Percentiles rank a stretch among this genome's conserved stretches.
Conservation (phyloP, 1,284 basidiomycete species). For the Leccinum pallidistipes region DNA sequence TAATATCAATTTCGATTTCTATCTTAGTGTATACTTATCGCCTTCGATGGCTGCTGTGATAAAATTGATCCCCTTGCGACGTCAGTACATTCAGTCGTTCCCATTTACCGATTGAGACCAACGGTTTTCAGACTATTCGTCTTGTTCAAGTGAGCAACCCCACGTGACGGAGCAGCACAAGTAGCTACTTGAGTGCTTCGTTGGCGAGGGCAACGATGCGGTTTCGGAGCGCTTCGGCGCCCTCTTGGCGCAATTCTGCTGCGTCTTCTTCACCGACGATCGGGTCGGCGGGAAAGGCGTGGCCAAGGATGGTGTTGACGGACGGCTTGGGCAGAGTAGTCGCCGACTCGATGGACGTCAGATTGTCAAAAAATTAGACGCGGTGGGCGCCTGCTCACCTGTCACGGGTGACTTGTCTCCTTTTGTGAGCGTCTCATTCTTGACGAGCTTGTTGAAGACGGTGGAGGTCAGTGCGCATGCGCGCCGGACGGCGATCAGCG, state of each 20-base stretch:
- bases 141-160: too few relatives aligned
- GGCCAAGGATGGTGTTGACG: conserved; percentile 76
- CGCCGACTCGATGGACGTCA: conserved; percentile 64
- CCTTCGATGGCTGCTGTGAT: too few relatives aligned
- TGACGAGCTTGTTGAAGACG: conserved; percentile 88
- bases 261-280: conserved; percentile 98
- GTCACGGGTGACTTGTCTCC: conserved; percentile 97
- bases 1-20: too few relatives aligned
- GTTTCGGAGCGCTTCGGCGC: conserved; percentile 53
- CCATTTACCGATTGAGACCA: too few relatives aligned
- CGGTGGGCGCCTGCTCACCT: conserved; percentile 49
- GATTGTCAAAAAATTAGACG: neutral
- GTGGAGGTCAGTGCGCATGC: conserved; percentile 84
- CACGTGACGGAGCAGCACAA: too few relatives aligned
- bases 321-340: conserved; percentile 89
- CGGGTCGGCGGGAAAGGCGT: conserved; percentile 81
- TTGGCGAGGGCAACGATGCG: conserved; percentile 86
- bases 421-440: conserved; percentile 87
- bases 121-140: too few relatives aligned
- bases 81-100: too few relatives aligned
- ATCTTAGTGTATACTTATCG: too few relatives aligned
- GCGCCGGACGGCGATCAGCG: conserved; percentile 86
- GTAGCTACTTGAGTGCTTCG: conserved; percentile 68
- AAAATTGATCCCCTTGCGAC: too few relatives aligned
- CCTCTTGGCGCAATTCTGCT: conserved; percentile 65